Base-by-base conservation (phyloP, 805 yeast genomes). In the Hanseniaspora nectarophila region DNA sequence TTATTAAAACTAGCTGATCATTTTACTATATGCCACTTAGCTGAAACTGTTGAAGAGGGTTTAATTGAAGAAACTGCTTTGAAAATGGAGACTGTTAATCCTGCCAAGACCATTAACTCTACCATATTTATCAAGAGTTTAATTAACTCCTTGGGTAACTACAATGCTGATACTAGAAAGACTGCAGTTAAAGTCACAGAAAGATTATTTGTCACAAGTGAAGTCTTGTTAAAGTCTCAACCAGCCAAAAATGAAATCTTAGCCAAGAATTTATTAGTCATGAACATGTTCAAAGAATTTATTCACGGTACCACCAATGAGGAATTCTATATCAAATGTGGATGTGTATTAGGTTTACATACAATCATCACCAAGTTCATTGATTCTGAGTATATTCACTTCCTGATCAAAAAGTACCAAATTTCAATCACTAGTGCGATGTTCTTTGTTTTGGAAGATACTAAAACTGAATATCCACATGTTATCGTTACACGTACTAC, bases 251-350 rank as follows among this genome's bases (percentile, higher is more conserved):
- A 45, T 24, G 72, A 73, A 1, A 84, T 80, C 18, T 75, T 78
- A 43, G 82, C 86, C 1, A 72, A 82, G 54, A 75, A 78, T 50
- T 83, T 85, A 52, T 86, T 95, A 1, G 73, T 88, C 34, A 75
- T 88, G 57, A 74, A 82, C 6, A 70, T 90, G 71, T 80, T 85
- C 58, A 81, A 86, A 47, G 82, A 81, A 50, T 83, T 94, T 60
- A 80, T 92, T 42, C 99, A 94, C 61, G 77, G 86, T 43, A 89
- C 97, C 67, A 92, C 85, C 63, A 94, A 85, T 56, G 95, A 86
- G 64, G 82, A 80, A 33, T 90, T 85, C 67, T 85, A 84, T 63
- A 75, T 81, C 32, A 92, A 92, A 59, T 72, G 85, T 8, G 97
- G 97, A 7, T 97, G 97, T 37, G 81, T 90, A 35, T 61, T 85